Conservation (phyloP, 1,139 yeast species). For the Yamadazyma mexicana region DNA sequence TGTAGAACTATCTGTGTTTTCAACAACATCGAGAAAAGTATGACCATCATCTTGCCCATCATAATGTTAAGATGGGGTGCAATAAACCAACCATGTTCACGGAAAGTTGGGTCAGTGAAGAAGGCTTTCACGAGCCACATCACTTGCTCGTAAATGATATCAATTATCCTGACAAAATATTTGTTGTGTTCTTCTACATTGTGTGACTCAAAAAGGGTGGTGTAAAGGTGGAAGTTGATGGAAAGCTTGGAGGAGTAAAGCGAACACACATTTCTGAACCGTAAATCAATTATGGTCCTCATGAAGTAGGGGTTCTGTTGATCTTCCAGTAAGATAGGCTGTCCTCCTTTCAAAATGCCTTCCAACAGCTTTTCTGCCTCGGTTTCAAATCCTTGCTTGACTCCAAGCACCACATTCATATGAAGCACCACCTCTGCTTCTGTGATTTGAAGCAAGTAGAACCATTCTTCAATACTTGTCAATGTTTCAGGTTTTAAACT, state of each 20-base stretch:
- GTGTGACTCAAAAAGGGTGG: neutral
- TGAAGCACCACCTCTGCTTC: neutral
- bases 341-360: neutral
- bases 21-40: neutral
- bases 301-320: neutral
- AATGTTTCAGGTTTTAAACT: neutral
- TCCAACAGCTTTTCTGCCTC: neutral
- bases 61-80: neutral
- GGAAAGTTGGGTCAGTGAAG: neutral
- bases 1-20: neutral
- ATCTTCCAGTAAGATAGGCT: neutral
- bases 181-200: neutral
- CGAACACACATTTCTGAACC: constrained; percentile 1
- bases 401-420: neutral
- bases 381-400: neutral
- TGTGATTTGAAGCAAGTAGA: neutral
- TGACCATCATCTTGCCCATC: constrained; percentile 1
- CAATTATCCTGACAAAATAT: neutral
- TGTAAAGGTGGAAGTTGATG: neutral
- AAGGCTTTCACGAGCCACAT: neutral
- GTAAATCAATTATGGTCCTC: neutral
- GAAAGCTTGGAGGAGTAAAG: constrained; percentile 1
- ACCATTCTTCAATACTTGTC: neutral
- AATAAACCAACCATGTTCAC: neutral
- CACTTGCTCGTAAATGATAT: neutral